A percentile compares a stretch with the other conserved stretches of the same genome.
Conservation (phyloP, 805 yeast genomes). For the Nakazawaea pomicola region DNA sequence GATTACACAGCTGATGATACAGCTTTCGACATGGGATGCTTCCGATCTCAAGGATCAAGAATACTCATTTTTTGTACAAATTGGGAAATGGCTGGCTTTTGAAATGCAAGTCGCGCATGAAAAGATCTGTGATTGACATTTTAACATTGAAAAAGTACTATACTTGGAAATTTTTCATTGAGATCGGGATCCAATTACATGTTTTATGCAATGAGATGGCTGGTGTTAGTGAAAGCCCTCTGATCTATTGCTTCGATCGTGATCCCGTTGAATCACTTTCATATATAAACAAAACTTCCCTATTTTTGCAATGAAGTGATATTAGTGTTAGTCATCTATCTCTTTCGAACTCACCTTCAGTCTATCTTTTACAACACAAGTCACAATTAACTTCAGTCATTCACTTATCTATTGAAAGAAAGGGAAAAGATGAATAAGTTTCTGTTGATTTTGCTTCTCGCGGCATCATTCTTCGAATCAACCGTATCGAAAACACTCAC, state of each 20-base stretch:
- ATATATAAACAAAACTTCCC: background rate
- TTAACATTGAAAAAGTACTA: too few species aligned
- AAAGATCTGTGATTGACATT: too few species aligned
- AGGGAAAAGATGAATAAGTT: constrained; percentile 2
- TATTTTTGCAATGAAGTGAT: too few species aligned
- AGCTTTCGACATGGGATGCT: background rate
- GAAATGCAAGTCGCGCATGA: too few species aligned
- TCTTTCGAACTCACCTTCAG: too few species aligned
- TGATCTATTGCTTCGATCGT: background rate
- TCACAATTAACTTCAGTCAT: background rate
- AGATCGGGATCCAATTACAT: background rate
- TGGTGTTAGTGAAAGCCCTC: background rate
- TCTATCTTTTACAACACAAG: background rate
- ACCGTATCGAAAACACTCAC: constrained; percentile 15
- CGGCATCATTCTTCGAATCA: background rate
- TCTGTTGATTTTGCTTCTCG: background rate
- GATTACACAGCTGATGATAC: too few species aligned
- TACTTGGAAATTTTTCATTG: too few species aligned
- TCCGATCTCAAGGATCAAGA: too few species aligned
- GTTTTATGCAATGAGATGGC: background rate
- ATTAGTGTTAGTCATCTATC: background rate
- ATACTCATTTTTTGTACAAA: background rate
- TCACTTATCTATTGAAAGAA: background rate
- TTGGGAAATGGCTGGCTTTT: constrained; percentile 7
- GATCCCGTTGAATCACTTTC: constrained; percentile 1